These are phyloP conservation scores for Thymus mandschuricus DNA, from an alignment of 257 asterid species.

Conservation along the genomic window DNA sequence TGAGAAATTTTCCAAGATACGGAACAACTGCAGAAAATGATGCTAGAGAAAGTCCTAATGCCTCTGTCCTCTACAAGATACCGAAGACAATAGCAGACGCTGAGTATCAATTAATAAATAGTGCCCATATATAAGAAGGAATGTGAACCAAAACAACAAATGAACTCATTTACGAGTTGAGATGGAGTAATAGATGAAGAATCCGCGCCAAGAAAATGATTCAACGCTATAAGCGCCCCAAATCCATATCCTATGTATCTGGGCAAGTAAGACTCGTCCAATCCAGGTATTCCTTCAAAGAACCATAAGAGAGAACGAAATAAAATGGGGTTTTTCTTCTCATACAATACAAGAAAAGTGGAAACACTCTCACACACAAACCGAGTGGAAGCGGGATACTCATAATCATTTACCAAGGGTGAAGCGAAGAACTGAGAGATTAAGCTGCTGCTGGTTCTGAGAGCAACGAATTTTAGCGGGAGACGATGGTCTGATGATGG, in stretches of 20 bases:
- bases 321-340: background rate
- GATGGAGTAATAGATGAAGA: slow-evolving; percentile 64
- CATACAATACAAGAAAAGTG: slow-evolving; percentile 2
- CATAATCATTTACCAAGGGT: slow-evolving; percentile 60
- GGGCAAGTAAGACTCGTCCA: slow-evolving; percentile 93
- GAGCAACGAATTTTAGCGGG: slow-evolving; percentile 40
- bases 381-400: background rate
- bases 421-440: slow-evolving; percentile 95
- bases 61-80: slow-evolving; percentile 72
- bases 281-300: slow-evolving; percentile 77
- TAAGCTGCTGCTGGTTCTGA: slow-evolving; percentile 55
- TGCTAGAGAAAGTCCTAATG: slow-evolving; percentile 77
- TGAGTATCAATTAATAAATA: background rate
- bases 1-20: slow-evolving; percentile 79
- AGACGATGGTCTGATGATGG: slow-evolving; percentile 23
- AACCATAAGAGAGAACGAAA: background rate
- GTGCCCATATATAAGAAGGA: background rate
- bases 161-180: slow-evolving; percentile 60
- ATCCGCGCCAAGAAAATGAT: slow-evolving; percentile 76
- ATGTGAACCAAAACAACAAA: background rate
- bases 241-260: slow-evolving; percentile 90
- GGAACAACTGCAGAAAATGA: slow-evolving; percentile 78
- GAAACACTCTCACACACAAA: too few species aligned
- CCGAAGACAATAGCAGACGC: background rate
- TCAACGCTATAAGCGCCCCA: slow-evolving; percentile 73